A percentile compares a stretch with the other conserved stretches of the same genome.
phyloP scores from a whole-genome alignment of 176 grass and related monocot species.

The Oryza nivara region DNA sequence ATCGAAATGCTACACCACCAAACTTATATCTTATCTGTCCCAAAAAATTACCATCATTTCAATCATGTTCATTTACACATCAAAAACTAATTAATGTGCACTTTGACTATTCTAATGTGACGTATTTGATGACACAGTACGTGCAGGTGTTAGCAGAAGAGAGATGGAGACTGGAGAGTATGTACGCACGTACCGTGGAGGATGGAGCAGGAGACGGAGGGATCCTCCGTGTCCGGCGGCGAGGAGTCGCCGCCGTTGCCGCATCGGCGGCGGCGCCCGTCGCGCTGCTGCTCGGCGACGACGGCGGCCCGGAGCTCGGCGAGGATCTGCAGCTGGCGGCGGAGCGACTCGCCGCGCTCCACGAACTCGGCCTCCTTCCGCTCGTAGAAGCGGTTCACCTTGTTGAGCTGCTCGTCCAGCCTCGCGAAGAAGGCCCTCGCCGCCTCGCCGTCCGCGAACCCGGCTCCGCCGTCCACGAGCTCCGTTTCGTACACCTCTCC shows the following conservation, averaged over 20 bases:
- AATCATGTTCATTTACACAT: too few species aligned
- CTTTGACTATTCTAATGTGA: background rate
- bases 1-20: background rate
- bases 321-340: constrained; percentile 86
- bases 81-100: background rate
- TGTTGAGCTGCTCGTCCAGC: constrained; percentile 91
- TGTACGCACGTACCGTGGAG: constrained; percentile 56
- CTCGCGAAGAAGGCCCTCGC: constrained; percentile 64
- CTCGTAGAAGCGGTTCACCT: constrained; percentile 95
- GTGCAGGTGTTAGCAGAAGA: background rate
- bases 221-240: constrained; percentile 60
- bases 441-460: constrained; percentile 45
- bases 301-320: constrained; percentile 74
- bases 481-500: constrained; percentile 77
- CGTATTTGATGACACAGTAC: background rate
- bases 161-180: background rate
- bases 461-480: constrained; percentile 44
- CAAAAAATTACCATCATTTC: background rate
- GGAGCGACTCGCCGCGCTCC: constrained; percentile 74
- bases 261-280: background rate
- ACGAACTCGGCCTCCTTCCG: constrained; percentile 78
- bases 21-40: background rate
- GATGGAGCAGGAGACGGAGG: constrained; percentile 80
- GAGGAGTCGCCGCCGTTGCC: background rate
- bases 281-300: constrained; percentile 60